Percentiles rank a stretch among this genome's conserved stretches.
Conservation (phyloP, 305 asterid species). For the Rubia balearica region DNA sequence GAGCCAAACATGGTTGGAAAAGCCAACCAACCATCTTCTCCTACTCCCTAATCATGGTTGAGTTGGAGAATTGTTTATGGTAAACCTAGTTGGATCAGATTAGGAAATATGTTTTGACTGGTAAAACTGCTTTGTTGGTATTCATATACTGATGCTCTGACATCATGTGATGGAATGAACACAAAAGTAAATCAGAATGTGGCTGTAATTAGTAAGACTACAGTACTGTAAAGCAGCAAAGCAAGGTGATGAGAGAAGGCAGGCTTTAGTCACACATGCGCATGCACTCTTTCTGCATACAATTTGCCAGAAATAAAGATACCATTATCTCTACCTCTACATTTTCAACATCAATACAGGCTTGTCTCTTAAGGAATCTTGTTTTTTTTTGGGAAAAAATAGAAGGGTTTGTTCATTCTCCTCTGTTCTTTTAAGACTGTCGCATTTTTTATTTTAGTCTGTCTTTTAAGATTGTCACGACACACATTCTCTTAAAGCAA, state of each 20-base stretch:
- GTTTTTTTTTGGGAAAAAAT: not conserved
- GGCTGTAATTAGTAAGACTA: conserved; percentile 8
- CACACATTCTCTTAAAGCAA: no score
- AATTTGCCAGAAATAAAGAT: not conserved
- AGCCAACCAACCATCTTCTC: not conserved
- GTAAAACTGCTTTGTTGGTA: not conserved
- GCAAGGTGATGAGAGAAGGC: not conserved
- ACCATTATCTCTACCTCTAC: not conserved
- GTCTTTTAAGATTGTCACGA: no score
- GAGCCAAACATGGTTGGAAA: not conserved
- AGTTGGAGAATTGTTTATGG: not conserved
- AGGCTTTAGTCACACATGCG: conserved; percentile 1
- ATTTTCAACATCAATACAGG: not conserved
- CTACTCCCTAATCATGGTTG: not conserved
- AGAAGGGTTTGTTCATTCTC: no score
- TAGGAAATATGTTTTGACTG: not conserved
- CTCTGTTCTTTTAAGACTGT: no score
- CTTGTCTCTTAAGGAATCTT: conserved; percentile 6
- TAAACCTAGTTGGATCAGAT: not conserved
- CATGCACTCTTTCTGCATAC: conserved; percentile 14
- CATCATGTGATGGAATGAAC: conserved; percentile 4
- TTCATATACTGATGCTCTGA: not conserved
- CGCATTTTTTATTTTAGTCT: no score
- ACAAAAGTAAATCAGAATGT: not conserved
- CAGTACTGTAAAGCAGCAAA: conserved; percentile 3